These are phyloP conservation scores for Xylariaceae sp. DNA, from an alignment of 2,329 filamentous ascomycete species.

Conservation along the genomic window DNA sequence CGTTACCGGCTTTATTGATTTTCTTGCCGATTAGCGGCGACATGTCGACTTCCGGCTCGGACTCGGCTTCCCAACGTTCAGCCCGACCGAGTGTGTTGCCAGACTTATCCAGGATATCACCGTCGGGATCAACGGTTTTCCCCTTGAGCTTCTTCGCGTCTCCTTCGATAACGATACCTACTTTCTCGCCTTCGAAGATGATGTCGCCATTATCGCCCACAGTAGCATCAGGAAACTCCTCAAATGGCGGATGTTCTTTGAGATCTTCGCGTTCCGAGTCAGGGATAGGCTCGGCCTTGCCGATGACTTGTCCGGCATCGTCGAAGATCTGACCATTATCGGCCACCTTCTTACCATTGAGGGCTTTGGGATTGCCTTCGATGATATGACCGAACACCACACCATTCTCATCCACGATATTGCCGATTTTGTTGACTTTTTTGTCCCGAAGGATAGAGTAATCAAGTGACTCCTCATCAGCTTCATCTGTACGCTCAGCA, in stretches of 20 bases:
- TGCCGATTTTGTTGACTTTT: conserved; percentile 55
- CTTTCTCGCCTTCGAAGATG: conserved; percentile 45
- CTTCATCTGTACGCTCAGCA: conserved; percentile 29
- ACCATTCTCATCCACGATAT: conserved; percentile 49
- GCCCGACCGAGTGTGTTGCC: conserved; percentile 63
- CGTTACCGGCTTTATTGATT: conserved; percentile 64
- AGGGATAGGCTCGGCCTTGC: conserved; percentile 60
- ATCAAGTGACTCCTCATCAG: conserved; percentile 37
- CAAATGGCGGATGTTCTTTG: conserved; percentile 47
- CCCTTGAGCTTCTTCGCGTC: conserved; percentile 59
- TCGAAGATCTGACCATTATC: conserved; percentile 66
- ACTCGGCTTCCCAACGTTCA: conserved; percentile 57
- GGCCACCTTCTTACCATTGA: conserved; percentile 59
- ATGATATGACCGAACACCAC: conserved; percentile 56
- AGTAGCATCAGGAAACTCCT: conserved; percentile 50
- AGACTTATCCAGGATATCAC: conserved; percentile 61
- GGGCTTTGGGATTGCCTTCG: conserved; percentile 57
- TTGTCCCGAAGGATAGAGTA: conserved; percentile 46
- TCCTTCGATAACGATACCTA: conserved; percentile 59
- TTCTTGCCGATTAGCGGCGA: conserved; percentile 63
- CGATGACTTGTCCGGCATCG: conserved; percentile 62
- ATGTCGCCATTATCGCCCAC: conserved; percentile 51
- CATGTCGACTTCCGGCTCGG: conserved; percentile 50
- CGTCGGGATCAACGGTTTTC: conserved; percentile 61
- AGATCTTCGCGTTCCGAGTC: conserved; percentile 46